Evolutionary conservation across 164 flowering plant genomes (phyloP).

Genomic region (Aristolochia fimbriata): DNA sequence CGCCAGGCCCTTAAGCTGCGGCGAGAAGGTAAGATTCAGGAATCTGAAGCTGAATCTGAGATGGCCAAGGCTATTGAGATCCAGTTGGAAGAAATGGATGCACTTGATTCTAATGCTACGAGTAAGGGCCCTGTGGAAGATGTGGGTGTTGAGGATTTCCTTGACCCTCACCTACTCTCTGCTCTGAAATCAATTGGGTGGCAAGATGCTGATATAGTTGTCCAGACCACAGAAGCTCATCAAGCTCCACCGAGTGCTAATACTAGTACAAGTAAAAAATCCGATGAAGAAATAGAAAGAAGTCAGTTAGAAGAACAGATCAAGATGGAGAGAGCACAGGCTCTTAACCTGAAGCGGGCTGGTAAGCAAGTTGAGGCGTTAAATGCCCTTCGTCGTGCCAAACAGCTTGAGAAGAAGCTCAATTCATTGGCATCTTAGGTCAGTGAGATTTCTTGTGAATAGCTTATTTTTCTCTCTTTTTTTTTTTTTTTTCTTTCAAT

Average conservation of each 20-base stretch:
- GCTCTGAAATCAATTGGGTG: constrained; percentile 72
- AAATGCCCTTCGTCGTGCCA: constrained; percentile 75
- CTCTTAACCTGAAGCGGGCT: constrained; percentile 63
- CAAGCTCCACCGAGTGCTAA: constrained; percentile 20
- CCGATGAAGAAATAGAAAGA: constrained; percentile 42
- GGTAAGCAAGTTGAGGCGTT: constrained; percentile 89
- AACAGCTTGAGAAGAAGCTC: constrained; percentile 70
- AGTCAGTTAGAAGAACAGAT: constrained; percentile 54
- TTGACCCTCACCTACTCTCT: constrained; percentile 87
- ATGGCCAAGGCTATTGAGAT: constrained; percentile 73
- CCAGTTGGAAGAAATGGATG: constrained; percentile 49
- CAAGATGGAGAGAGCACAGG: constrained; percentile 79
- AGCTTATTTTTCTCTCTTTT: not conserved
- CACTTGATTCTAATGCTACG: constrained; percentile 14
- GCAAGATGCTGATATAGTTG: constrained; percentile 22
- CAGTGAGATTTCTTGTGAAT: not conserved
- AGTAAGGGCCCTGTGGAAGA: constrained; percentile 29
- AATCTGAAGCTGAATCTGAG: constrained; percentile 83
- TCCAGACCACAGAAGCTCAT: constrained; percentile 17
- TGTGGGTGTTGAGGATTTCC: constrained; percentile 61
- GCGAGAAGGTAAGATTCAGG: constrained; percentile 69
- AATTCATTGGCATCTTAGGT: constrained; percentile 25
- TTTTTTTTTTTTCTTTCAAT: not conserved
- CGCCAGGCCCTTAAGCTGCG: constrained; percentile 77
- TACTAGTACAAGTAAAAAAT: constrained; percentile 17